Evolutionary conservation across 352 stramenopile species (phyloP).

Genomic region (Globisporangium barbulae): DNA sequence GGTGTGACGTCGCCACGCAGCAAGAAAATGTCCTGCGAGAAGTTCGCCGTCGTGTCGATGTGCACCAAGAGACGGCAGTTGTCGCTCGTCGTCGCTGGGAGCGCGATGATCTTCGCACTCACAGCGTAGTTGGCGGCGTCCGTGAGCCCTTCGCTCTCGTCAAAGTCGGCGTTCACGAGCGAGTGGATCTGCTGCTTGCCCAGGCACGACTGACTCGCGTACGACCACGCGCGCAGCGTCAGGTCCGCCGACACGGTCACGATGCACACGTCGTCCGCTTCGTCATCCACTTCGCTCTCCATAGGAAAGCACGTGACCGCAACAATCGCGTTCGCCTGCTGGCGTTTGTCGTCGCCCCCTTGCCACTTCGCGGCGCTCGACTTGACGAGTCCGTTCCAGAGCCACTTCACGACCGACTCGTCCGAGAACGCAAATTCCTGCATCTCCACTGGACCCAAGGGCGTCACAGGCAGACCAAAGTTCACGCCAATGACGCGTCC

Average conservation of each 20-base stretch:
- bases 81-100: constrained; percentile 47
- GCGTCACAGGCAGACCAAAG: constrained; percentile 48
- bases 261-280: constrained; percentile 62
- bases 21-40: constrained; percentile 60
- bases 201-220: constrained; percentile 55
- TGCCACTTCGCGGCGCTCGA: constrained; percentile 36
- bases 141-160: constrained; percentile 25
- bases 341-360: constrained; percentile 25
- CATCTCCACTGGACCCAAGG: constrained; percentile 23
- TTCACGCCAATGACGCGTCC: constrained; percentile 69
- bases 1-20: constrained; percentile 51
- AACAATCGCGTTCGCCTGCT: constrained; percentile 35
- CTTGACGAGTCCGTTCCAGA: constrained; percentile 70
- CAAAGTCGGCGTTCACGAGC: constrained; percentile 31
- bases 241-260: constrained; percentile 69
- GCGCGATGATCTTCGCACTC: constrained; percentile 55
- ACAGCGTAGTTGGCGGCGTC: constrained; percentile 32
- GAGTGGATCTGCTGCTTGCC: constrained; percentile 55
- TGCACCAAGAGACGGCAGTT: constrained; percentile 66
- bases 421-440: constrained; percentile 74
- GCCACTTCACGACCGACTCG: constrained; percentile 59
- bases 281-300: constrained; percentile 35
- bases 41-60: constrained; percentile 50
- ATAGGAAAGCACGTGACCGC: constrained; percentile 64
- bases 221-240: constrained; percentile 66